Conservation (phyloP, 441 rosid genomes). For the Adansonia madagascariensis region DNA sequence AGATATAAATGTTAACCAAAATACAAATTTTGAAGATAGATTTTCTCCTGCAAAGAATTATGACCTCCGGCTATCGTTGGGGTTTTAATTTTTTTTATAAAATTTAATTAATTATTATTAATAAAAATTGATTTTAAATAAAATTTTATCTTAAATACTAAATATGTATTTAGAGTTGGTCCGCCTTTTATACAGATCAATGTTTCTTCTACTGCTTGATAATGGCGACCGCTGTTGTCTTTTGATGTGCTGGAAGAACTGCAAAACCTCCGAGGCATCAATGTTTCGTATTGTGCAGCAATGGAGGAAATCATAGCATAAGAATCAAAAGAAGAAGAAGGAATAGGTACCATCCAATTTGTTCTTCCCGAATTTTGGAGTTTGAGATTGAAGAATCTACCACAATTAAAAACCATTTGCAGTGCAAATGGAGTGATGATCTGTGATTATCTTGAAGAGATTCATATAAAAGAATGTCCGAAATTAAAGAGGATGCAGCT, state of each 20-base stretch:
- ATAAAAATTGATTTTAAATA: no score
- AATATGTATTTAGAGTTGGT: no score
- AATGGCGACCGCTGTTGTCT: conserved; percentile 22
- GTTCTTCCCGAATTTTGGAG: conserved; percentile 21
- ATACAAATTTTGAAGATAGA: no score
- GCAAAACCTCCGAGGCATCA: not conserved
- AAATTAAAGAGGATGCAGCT: conserved; percentile 32
- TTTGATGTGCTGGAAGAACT: conserved; percentile 23
- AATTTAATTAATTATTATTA: no score
- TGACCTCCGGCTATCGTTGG: no score
- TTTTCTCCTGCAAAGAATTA: no score
- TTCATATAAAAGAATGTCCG: not conserved
- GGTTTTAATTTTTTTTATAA: no score
- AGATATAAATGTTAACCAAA: no score
- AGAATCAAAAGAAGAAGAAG: not conserved
- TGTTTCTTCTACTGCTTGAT: no score
- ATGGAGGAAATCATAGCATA: conserved; percentile 33
- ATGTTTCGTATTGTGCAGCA: not conserved
- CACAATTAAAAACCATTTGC: conserved; percentile 29
- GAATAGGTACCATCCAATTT: not conserved
- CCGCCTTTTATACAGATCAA: no score
- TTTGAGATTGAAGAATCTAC: not conserved
- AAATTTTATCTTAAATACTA: no score
- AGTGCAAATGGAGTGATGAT: not conserved
- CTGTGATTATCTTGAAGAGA: conserved; percentile 6